These are phyloP conservation scores for Lachnellula subtilissima DNA, from an alignment of 2,329 filamentous ascomycete species.

Conservation along the genomic window DNA sequence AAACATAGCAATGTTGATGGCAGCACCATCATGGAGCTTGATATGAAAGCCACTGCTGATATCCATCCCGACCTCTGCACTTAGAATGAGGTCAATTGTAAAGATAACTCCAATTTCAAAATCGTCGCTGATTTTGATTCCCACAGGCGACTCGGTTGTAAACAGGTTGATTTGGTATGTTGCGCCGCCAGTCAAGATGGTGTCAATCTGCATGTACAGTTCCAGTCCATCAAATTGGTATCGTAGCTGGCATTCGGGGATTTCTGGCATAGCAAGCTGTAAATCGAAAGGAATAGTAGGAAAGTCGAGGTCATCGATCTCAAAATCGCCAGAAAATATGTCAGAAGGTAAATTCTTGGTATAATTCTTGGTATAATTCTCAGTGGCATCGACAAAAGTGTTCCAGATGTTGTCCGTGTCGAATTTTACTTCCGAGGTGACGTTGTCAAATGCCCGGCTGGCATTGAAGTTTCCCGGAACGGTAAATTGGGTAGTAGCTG, in stretches of 20 bases:
- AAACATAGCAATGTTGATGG: conserved; percentile 47
- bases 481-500: conserved; percentile 39
- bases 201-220: conserved; percentile 46
- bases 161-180: conserved; percentile 47
- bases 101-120: conserved; percentile 44
- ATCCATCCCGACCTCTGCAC: conserved; percentile 41
- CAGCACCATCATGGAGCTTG: conserved; percentile 45
- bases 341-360: background rate
- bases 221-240: conserved; percentile 49
- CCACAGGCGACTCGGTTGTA: conserved; percentile 40
- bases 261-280: conserved; percentile 38
- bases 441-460: conserved; percentile 31
- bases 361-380: conserved; percentile 17
- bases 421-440: conserved; percentile 31
- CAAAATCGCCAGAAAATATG: too few relatives aligned
- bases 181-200: conserved; percentile 36
- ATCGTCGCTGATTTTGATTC: conserved; percentile 36
- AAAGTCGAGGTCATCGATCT: too few relatives aligned
- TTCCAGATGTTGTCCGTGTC: conserved; percentile 32
- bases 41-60: conserved; percentile 53
- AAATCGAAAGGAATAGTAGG: conserved; percentile 37
- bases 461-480: conserved; percentile 40
- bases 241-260: conserved; percentile 40
- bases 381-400: conserved; percentile 26
- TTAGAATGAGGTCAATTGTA: conserved; percentile 48